These are phyloP conservation scores for Rugosomyces carneus DNA, from an alignment of 1,284 basidiomycete genomes.

Conservation along the genomic window DNA sequence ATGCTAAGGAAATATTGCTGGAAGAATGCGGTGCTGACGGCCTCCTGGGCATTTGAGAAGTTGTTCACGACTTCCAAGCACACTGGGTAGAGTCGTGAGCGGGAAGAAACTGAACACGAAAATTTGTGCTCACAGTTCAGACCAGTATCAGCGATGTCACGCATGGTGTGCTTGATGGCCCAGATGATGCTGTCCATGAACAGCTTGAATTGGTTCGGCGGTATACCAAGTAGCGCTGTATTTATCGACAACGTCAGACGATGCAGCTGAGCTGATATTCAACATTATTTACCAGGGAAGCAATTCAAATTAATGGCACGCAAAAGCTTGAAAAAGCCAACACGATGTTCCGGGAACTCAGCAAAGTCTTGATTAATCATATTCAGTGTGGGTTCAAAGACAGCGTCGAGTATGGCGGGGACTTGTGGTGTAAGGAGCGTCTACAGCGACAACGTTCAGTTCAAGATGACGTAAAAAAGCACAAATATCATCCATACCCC, in stretches of 20 bases:
- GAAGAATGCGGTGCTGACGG: constrained; percentile 69
- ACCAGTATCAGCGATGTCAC: constrained; percentile 96
- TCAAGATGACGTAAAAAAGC: neutral
- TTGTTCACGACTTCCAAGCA: constrained; percentile 95
- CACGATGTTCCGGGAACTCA: constrained; percentile 96
- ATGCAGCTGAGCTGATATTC: constrained; percentile 3
- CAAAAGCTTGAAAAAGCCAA: constrained; percentile 95
- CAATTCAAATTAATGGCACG: constrained; percentile 92
- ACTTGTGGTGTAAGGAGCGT: constrained; percentile 88
- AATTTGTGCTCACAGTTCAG: constrained; percentile 61
- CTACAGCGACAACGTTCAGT: constrained; percentile 31
- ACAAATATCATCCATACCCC: constrained; percentile 51
- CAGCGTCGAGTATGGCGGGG: constrained; percentile 92
- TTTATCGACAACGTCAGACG: constrained; percentile 11
- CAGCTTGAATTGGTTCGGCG: constrained; percentile 93
- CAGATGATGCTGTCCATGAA: constrained; percentile 99
- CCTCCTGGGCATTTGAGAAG: constrained; percentile 75
- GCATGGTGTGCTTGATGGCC: constrained; percentile 99
- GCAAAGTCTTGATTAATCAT: constrained; percentile 99
- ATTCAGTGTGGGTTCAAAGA: constrained; percentile 94
- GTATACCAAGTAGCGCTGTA: constrained; percentile 85
- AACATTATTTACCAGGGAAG: constrained; percentile 73
- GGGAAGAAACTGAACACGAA: constrained; percentile 10
- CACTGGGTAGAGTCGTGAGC: constrained; percentile 44
- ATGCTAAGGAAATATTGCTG: constrained; percentile 89